Evolutionary conservation across 2,329 filamentous ascomycete species (phyloP), one percentile per base, ranked within the genome.

Genomic region (Torrubiellomyces zombiae): DNA sequence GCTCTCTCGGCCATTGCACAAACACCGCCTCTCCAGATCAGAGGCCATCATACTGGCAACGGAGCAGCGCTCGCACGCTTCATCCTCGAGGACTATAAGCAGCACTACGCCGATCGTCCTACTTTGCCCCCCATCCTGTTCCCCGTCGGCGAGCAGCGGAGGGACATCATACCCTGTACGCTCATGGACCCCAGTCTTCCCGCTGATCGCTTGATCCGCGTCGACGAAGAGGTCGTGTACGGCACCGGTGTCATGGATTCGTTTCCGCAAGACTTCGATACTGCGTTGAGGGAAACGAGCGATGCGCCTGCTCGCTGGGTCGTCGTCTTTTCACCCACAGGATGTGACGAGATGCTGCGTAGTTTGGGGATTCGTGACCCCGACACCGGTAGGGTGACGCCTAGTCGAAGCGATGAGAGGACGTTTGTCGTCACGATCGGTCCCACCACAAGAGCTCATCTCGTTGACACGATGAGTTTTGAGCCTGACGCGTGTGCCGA

Each of bases 91-190:
- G 77, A 93, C 44, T 92, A 93, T 43, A 67, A 40, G 14, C 40
- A 52, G 24, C 63, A 60, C 57, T 62, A 68, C 34, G 33, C 42
- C 18, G 45, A 45, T 18, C 43, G 48, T 24, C 24, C 44, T 8
- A 39, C 36, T 9, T 69, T 70, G 38, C 71, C 69, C 1, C 65
- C 76, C 0, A 48, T 95, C 5, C 55, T 95, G 1, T 98, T 95
- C 47, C 64, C 91, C 9, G 83, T 92, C 0, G 89, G 89, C 12
- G 86, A 94, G 45, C 79, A 85, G 44, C 67, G 83, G 27, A 60
- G 89, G 21, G 89, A 95, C 45, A 71, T 93, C 35, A 93, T 98
- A 34, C 85, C 89, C 2, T 79, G 67, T 38, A 81, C 69, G 2
- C 55, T 95, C 18, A 78, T 73, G 58, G 63, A 67, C 19, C 43